Conservation (phyloP, 257 asterid genomes). For the Nicotiana noctiflora region DNA sequence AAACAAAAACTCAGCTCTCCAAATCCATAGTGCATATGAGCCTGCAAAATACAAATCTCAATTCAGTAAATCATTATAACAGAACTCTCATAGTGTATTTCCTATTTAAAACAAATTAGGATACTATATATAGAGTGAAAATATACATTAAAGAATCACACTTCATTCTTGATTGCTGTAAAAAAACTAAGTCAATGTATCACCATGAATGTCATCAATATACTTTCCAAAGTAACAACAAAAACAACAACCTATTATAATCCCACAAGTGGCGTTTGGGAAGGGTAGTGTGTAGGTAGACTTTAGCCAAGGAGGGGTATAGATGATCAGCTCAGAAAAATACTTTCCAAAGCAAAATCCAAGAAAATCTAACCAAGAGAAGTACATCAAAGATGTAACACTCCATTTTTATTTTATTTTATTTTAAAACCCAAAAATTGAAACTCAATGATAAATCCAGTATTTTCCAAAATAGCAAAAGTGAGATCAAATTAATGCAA, state of each 20-base stretch:
- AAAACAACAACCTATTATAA: too few relatives aligned
- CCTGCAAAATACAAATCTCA: slow-evolving; percentile 19
- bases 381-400: background rate
- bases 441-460: background rate
- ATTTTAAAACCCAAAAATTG: background rate
- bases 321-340: too few relatives aligned
- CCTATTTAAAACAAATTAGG: background rate
- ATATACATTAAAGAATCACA: background rate
- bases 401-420: background rate
- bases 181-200: background rate
- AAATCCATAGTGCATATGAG: slow-evolving; percentile 28
- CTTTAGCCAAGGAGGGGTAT: too few relatives aligned
- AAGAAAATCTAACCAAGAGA: background rate
- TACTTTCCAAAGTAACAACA: background rate
- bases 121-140: background rate
- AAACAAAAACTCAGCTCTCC: slow-evolving; percentile 25
- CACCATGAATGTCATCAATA: background rate
- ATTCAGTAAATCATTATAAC: background rate
- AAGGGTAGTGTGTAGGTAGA: too few relatives aligned
- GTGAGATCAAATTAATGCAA: background rate
- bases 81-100: background rate
- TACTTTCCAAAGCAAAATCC: background rate
- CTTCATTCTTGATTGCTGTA: background rate
- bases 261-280: background rate
- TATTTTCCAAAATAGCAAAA: background rate